Conservation (phyloP, 768 basidiomycete genomes). For the Termitomyces sp. region DNA sequence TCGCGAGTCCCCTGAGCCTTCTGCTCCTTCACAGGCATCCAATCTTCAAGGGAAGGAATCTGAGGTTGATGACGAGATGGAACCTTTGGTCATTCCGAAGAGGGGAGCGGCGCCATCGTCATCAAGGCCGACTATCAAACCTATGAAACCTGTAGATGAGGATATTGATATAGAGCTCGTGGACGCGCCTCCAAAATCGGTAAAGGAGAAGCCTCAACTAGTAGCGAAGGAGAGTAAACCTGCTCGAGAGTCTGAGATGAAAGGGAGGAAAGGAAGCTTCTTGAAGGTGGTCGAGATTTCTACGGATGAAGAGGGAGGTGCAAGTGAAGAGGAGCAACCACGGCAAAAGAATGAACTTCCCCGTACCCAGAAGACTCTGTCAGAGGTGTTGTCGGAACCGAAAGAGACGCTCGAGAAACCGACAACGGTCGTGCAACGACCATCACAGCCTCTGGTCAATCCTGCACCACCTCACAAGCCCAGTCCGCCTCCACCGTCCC, state of each 20-base stretch:
- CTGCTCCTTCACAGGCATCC: neutral
- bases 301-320: conserved; percentile 33
- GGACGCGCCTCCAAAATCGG: neutral
- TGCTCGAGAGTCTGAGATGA: conserved; percentile 7
- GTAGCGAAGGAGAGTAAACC: neutral
- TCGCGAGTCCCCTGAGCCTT: neutral
- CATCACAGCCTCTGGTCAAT: neutral
- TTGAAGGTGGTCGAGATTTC: conserved; percentile 40
- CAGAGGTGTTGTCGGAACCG: neutral
- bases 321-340: conserved; percentile 15
- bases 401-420: neutral
- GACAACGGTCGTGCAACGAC: neutral
- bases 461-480: neutral
- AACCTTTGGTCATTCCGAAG: conserved; percentile 11
- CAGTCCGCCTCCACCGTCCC: conserved; percentile 3
- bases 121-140: neutral
- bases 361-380: conserved; percentile 8
- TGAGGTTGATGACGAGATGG: neutral
- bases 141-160: neutral
- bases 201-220: neutral
- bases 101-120: conserved; percentile 4
- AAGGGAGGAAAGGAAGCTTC: conserved; percentile 9
- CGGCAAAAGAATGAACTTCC: neutral
- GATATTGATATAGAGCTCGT: conserved; percentile 5
- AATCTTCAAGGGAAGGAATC: neutral